These are phyloP conservation scores for Sporothrix phasma DNA, from an alignment of 2,329 filamentous ascomycete genomes.

Conservation along the genomic window DNA sequence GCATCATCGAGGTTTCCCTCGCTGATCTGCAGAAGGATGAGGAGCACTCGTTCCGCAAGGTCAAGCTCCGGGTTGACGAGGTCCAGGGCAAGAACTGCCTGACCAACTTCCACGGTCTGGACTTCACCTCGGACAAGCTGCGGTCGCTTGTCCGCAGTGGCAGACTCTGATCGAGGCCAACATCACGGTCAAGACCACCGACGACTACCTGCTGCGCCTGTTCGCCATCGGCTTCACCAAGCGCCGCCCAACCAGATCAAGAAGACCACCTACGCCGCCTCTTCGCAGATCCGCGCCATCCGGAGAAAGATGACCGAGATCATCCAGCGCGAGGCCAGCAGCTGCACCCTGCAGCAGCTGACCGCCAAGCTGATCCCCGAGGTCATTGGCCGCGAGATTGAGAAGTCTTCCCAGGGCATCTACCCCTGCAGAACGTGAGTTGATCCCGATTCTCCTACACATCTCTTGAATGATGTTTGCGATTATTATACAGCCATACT, in stretches of 20 bases:
- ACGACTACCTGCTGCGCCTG: slow-evolving; percentile 97
- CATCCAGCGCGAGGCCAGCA: slow-evolving; percentile 89
- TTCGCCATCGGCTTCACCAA: slow-evolving; percentile 99
- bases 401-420: slow-evolving; percentile 99
- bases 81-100: slow-evolving; percentile 99
- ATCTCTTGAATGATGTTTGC: not conserved
- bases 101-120: slow-evolving; percentile 99
- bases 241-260: slow-evolving; percentile 98
- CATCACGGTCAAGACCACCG: slow-evolving; percentile 98
- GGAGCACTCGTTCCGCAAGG: slow-evolving; percentile 99
- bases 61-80: slow-evolving; percentile 97
- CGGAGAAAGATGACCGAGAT: slow-evolving; percentile 99
- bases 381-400: slow-evolving; percentile 98
- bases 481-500: not conserved
- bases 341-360: slow-evolving; percentile 90
- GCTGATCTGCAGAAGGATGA: slow-evolving; percentile 99
- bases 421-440: slow-evolving; percentile 96
- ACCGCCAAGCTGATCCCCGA: slow-evolving; percentile 98
- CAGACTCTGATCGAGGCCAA: slow-evolving; percentile 99
- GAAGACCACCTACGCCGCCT: slow-evolving; percentile 98
- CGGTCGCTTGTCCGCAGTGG: slow-evolving; percentile 98
- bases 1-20: slow-evolving; percentile 97
- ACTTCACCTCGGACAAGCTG: slow-evolving; percentile 99
- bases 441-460: not conserved
- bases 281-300: slow-evolving; percentile 95